phyloP scores from a whole-genome alignment of 1,139 yeast genomes.

The Nakaseomyces nivariensis region DNA sequence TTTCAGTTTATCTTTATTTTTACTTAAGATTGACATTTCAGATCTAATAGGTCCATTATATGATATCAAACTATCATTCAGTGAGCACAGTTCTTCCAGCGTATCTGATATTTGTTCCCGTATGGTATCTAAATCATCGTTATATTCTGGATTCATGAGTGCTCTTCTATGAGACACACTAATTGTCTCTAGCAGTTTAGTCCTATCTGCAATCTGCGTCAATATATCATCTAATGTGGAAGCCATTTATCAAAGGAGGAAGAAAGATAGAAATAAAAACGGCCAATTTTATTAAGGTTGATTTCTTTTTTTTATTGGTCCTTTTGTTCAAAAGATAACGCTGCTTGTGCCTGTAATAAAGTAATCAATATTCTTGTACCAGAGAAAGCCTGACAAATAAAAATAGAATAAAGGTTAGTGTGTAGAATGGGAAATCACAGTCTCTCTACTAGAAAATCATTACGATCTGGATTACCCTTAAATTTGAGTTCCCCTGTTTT shows the following conservation, averaged over 20 bases:
- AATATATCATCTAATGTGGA: slow-evolving; percentile 21
- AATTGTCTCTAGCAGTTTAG: slow-evolving; percentile 14
- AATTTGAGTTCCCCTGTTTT: too few relatives aligned
- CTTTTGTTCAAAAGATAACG: too few relatives aligned
- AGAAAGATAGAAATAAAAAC: too few relatives aligned
- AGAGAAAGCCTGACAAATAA: too few relatives aligned
- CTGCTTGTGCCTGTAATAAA: too few relatives aligned
- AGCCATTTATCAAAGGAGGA: background rate
- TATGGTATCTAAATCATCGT: slow-evolving; percentile 14
- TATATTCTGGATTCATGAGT: slow-evolving; percentile 12
- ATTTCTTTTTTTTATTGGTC: background rate
- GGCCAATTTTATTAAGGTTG: background rate
- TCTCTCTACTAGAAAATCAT: too few relatives aligned
- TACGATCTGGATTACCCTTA: too few relatives aligned
- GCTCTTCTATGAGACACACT: slow-evolving; percentile 16
- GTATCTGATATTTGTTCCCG: slow-evolving; percentile 23
- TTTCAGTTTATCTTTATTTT: slow-evolving; percentile 10
- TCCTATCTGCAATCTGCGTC: slow-evolving; percentile 17
- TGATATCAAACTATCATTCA: slow-evolving; percentile 20
- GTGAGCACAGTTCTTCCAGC: slow-evolving; percentile 18
- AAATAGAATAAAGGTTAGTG: too few relatives aligned
- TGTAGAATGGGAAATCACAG: too few relatives aligned
- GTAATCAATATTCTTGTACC: too few relatives aligned
- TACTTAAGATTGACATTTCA: slow-evolving; percentile 12
- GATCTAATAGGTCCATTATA: slow-evolving; percentile 22